A percentile compares a stretch with the other conserved stretches of the same genome.
Evolutionary conservation across 768 basidiomycete species (phyloP).

Genomic region (Suillus fuscotomentosus): DNA sequence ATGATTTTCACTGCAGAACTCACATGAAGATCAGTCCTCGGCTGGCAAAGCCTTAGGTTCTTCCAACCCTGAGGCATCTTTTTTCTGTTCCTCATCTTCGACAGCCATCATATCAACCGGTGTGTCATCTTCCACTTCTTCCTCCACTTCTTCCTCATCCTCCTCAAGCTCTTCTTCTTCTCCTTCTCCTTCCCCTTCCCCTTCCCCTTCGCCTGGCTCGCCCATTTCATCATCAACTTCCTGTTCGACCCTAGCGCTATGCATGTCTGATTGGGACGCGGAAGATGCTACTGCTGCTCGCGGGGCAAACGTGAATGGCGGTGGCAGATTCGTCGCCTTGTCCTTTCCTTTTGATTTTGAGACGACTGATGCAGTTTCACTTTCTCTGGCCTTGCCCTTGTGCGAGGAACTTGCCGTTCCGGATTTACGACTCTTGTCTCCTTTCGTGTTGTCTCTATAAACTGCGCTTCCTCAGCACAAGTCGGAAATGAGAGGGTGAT

Average conservation of each 20-base stretch:
- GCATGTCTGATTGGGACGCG: slow-evolving; percentile 17
- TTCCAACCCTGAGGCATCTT: slow-evolving; percentile 29
- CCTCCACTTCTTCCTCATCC: slow-evolving; percentile 27
- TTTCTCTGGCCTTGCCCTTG: slow-evolving; percentile 32
- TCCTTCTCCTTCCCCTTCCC: slow-evolving; percentile 22
- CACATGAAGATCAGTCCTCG: neutral
- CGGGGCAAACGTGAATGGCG: slow-evolving; percentile 31
- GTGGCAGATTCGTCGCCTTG: slow-evolving; percentile 20
- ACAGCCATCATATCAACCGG: slow-evolving; percentile 41
- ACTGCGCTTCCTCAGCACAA: slow-evolving; percentile 36
- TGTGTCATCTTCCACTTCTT: slow-evolving; percentile 40
- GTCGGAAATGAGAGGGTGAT: neutral
- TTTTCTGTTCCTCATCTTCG: slow-evolving; percentile 42
- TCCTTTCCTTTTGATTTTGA: slow-evolving; percentile 31
- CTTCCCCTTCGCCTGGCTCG: slow-evolving; percentile 35
- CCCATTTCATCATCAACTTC: slow-evolving; percentile 31
- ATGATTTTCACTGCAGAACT: neutral
- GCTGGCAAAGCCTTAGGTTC: neutral
- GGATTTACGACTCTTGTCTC: slow-evolving; percentile 48
- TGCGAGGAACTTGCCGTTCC: slow-evolving; percentile 19
- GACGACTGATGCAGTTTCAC: slow-evolving; percentile 30
- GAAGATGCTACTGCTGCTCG: slow-evolving; percentile 29
- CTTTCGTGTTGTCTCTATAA: slow-evolving; percentile 63
- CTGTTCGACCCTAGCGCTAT: slow-evolving; percentile 20
- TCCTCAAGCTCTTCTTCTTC: slow-evolving; percentile 10